Evolutionary conservation across 352 stramenopile species (phyloP).

Genomic region (Blastocystis sp.): DNA sequence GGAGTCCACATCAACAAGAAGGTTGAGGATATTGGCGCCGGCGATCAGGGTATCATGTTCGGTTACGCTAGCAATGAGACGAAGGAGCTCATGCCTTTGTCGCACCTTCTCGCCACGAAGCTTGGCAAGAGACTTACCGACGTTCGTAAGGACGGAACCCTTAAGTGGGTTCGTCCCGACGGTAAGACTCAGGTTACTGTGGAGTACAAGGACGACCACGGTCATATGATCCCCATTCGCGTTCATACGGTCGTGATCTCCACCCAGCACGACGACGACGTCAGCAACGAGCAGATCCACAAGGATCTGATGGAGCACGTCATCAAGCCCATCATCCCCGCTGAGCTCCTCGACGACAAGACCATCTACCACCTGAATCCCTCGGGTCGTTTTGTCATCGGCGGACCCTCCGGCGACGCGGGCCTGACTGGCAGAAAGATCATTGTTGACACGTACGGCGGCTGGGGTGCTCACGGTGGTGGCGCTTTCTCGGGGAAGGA

Average conservation of each 20-base stretch:
- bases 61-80: constrained; percentile 97
- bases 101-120: constrained; percentile 93
- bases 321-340: constrained; percentile 95
- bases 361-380: constrained; percentile 99
- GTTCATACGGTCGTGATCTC: constrained; percentile 99
- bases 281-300: constrained; percentile 97
- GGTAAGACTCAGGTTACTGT: constrained; percentile 98
- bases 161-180: constrained; percentile 97
- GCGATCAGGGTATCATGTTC: constrained; percentile 96
- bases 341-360: constrained; percentile 98
- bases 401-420: constrained; percentile 95
- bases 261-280: constrained; percentile 96
- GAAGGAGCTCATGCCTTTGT: constrained; percentile 94
- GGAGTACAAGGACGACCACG: constrained; percentile 94
- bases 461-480: constrained; percentile 96
- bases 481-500: constrained; percentile 98
- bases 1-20: constrained; percentile 92
- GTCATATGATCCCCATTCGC: constrained; percentile 90
- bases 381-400: constrained; percentile 97
- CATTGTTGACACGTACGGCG: constrained; percentile 97
- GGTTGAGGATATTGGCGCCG: constrained; percentile 94
- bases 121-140: constrained; percentile 94
- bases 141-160: constrained; percentile 96
- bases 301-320: constrained; percentile 98
- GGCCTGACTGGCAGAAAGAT: constrained; percentile 98